Base-by-base conservation (phyloP, 441 rosid genomes). In the Jatropha podagrica region DNA sequence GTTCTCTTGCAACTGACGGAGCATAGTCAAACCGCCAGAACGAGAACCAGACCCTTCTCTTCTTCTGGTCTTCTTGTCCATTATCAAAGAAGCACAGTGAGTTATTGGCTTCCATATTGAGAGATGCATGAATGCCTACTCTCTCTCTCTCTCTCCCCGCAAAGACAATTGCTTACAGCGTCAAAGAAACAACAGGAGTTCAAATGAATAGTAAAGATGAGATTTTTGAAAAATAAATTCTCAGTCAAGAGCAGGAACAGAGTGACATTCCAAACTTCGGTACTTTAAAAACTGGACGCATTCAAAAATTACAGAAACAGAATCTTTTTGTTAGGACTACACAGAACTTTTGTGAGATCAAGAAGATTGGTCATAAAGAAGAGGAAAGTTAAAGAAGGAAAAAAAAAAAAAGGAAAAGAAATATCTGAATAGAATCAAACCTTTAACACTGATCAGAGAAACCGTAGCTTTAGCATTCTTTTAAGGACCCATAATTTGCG, bases 41-140 rank as follows among this genome's bases (percentile, higher is more conserved):
- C 89, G 38, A 27, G 87, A 78, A 71, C 81, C 87, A 49, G 92
- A 82, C 48, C 85, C 94, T 81, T 90, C 88, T 80, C 81, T 85
- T 63, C 82, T 89, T 69, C 87, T 91, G 83, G 86, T 83, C 90
- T 89, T 94, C 92, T 89, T 92, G 82, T 92, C 91, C 69, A 89
- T 73, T 82, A 94, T 78, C 48, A 92, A 88, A 82, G 97, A 86
- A 82, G 97, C 96, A 82, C 97, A 92, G 81, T 91, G 93, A 65
- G 94, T 86, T 80, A 94, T 85, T 68, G 94, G 97, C 79, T 94
- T 94, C 98, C 96, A 94, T 82, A 90, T 80, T 76, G 94, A 86
- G 79, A 90, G 87, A 92, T 72, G 68, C 49, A 60, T 59, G 55
- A 59, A 13, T 56, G 13, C 44, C 23, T 8, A 41, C 63, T 49